A percentile compares a stretch with the other conserved stretches of the same genome.
Evolutionary conservation across 2,329 filamentous ascomycete species (phyloP).

Genomic region (Lecanoromycetidae sp.): DNA sequence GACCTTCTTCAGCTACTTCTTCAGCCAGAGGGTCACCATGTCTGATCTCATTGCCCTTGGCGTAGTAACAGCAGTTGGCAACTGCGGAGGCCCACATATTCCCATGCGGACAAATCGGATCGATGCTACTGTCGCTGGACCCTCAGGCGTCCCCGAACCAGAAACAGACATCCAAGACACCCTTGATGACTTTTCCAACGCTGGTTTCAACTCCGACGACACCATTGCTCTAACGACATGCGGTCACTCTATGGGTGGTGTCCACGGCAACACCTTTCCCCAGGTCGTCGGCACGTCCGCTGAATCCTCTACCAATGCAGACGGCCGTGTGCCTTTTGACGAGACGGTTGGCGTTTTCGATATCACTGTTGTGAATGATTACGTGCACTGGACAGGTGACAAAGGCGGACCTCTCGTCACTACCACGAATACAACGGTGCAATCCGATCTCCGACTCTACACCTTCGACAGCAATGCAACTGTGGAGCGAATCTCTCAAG

Average conservation of each 20-base stretch:
- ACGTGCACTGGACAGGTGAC: constrained; percentile 6
- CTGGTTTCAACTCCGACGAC: constrained; percentile 44
- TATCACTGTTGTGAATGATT: constrained; percentile 5
- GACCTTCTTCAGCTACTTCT: constrained; percentile 41
- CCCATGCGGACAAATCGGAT: constrained; percentile 42
- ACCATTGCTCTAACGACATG: constrained; percentile 52
- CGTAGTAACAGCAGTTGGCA: constrained; percentile 46
- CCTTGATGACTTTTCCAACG: constrained; percentile 42
- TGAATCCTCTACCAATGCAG: constrained; percentile 4
- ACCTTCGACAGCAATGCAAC: constrained; percentile 8
- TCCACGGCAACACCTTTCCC: constrained; percentile 33
- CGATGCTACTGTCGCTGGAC: constrained; percentile 41
- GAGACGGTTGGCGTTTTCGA: constrained; percentile 11
- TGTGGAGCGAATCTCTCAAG: neutral
- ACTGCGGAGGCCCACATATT: constrained; percentile 46
- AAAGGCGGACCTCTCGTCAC: constrained; percentile 15
- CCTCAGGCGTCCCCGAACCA: constrained; percentile 44
- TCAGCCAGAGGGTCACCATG: no score
- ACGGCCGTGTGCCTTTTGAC: constrained; percentile 12
- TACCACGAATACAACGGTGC: constrained; percentile 9
- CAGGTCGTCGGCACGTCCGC: constrained; percentile 6
- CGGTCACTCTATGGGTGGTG: constrained; percentile 50
- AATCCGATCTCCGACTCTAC: constrained; percentile 14
- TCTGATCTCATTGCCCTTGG: constrained; percentile 48
- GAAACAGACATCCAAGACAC: constrained; percentile 44